Evolutionary conservation across 768 basidiomycete species (phyloP).

Genomic region (Mycena venus): DNA sequence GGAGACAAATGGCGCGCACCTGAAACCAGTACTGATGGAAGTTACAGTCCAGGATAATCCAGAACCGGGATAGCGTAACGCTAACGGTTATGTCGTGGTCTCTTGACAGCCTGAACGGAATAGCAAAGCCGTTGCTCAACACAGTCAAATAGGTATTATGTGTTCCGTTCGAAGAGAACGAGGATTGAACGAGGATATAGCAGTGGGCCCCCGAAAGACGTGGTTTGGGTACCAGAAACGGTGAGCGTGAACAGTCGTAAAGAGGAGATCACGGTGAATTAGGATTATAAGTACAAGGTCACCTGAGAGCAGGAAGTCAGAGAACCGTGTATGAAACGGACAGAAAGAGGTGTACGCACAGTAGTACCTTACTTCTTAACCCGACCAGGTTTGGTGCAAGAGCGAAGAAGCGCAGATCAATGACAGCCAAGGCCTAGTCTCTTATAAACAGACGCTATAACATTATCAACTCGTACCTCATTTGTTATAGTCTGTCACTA

Average conservation of each 20-base stretch:
- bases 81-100: neutral
- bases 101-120: neutral
- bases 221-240: neutral
- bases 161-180: neutral
- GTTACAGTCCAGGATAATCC: neutral
- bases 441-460: no score
- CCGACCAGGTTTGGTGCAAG: no score
- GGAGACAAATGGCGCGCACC: neutral
- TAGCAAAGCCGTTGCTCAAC: slow-evolving; percentile 13
- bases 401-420: no score
- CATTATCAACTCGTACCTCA: no score
- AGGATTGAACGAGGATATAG: neutral
- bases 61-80: neutral
- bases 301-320: neutral
- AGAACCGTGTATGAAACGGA: no score
- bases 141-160: slow-evolving; percentile 16
- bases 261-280: no score
- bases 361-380: no score
- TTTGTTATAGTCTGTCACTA: no score
- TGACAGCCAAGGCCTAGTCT: no score
- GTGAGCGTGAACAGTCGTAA: neutral
- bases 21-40: neutral
- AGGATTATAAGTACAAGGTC: neutral
- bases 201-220: neutral
- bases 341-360: no score